Conservation (phyloP, 192 early-diverging fungal genomes). For the Phycomyces blakesleeanus region DNA sequence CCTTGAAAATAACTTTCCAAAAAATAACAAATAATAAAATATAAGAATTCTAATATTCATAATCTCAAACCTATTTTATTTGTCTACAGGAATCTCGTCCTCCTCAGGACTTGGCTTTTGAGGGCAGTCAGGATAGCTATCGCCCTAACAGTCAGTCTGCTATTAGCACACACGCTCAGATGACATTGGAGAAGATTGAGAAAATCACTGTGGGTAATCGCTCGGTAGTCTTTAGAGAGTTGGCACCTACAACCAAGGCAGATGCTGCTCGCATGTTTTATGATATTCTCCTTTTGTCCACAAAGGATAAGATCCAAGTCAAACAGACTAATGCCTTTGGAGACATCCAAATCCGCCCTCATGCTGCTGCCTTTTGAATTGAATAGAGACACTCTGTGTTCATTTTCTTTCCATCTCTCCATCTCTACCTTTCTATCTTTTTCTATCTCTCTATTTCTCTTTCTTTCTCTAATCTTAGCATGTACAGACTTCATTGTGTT, state of each 20-base stretch:
- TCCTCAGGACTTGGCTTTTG: not conserved
- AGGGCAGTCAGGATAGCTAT: not conserved
- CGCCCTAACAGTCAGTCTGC: not conserved
- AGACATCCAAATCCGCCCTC: conserved; percentile 66
- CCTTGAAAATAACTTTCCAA: no score
- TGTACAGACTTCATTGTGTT: no score
- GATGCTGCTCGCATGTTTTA: conserved; percentile 87
- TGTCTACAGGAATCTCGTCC: no score
- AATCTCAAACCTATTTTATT: no score
- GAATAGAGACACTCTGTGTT: no score
- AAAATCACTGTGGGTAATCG: not conserved
- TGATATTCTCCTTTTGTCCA: conserved; percentile 87
- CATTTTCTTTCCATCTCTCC: no score
- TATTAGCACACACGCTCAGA: not conserved
- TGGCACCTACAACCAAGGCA: conserved; percentile 25
- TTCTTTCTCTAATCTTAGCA: no score
- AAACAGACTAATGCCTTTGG: conserved; percentile 78
- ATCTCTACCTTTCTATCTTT: no score
- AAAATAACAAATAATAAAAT: no score
- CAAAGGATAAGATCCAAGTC: conserved; percentile 80
- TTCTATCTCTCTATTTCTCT: no score
- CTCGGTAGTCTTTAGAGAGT: no score
- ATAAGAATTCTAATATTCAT: no score
- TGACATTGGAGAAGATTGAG: not conserved
- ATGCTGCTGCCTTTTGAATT: not conserved